phyloP scores from a whole-genome alignment of 306 rosid genomes.

The Potentilla sterilis region DNA sequence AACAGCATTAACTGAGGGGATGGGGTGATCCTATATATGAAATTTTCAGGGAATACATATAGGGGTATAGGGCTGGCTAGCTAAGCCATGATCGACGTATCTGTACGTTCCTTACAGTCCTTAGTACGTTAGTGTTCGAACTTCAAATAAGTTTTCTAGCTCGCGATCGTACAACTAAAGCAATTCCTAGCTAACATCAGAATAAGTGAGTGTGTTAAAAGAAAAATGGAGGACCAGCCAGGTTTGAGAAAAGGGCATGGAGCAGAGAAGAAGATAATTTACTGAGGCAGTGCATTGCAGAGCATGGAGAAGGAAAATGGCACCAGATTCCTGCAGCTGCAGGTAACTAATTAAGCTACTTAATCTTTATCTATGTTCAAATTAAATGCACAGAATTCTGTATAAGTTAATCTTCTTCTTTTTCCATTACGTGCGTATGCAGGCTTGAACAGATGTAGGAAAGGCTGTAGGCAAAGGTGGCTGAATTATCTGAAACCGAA shows the following conservation, averaged over 20 bases:
- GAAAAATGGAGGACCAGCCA: not conserved
- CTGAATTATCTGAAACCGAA: constrained; percentile 48
- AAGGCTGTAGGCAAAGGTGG: constrained; percentile 58
- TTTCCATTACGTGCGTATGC: not conserved
- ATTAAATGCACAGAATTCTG: no score
- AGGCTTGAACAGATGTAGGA: constrained; percentile 53
- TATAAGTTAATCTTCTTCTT: not conserved
- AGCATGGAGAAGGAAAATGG: constrained; percentile 32
- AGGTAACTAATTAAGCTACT: not conserved
- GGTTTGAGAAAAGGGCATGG: constrained; percentile 29
- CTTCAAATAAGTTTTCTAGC: no score
- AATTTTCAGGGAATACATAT: no score
- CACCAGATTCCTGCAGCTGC: constrained; percentile 19
- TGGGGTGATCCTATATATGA: no score
- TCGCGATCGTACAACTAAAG: not conserved
- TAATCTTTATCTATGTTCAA: no score
- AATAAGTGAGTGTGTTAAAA: no score
- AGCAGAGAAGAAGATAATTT: constrained; percentile 25
- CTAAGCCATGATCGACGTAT: no score
- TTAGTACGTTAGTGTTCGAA: no score
- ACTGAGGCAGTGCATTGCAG: constrained; percentile 17
- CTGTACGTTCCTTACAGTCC: no score
- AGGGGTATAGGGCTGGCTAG: no score
- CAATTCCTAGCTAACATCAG: not conserved
- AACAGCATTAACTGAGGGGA: no score